Base-by-base conservation (phyloP, 1,284 basidiomycete species). In the Mycosarcoma mackinlayi region DNA sequence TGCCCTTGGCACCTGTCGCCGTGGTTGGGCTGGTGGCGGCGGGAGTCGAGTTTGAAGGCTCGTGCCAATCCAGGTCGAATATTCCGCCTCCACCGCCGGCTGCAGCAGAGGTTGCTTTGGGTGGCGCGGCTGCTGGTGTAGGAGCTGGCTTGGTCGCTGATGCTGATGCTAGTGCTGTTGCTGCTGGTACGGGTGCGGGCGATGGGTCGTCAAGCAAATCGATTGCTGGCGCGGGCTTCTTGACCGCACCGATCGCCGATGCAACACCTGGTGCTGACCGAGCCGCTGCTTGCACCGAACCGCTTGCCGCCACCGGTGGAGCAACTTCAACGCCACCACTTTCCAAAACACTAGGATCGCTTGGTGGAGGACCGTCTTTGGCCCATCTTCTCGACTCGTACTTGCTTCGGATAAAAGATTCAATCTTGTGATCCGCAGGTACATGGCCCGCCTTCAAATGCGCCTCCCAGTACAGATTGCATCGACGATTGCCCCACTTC, bases 391-490 rank as follows among this genome's bases (percentile, higher is more conserved):
- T 88, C 11, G 90, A 89, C 83, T 98, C 95, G 83, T 98, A 98
- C 84, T 98, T 98, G 41, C 93, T 95, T 40, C 95, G 89, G 71
- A 98, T 93, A 84, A 96, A 98, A 0, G 92, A 94, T 62, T 98
- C 95, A 85, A 98, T 93, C 88, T 98, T 98, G 84, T 98, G 94
- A 75, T 98, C 95, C 19, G 93, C 91, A 30, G 95, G 94, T 34
- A 92, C 81, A 82, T 98, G 95, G 0, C 95, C 95, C 11, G 89
- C 84, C 83, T 94, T 94, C 52, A 98, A 86, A 84, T 97, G 94
- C 5, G 92, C 91, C 42, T 79, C 77, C 63, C 73, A 77, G 16
- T 73, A 11, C 14, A 59, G 56, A 39, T 77, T 79, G 11, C 68
- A 73, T 9, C 54, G 45, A 16, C 34, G 47, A 41, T 79, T 79